Base-by-base conservation (phyloP, 2,329 filamentous ascomycete genomes). In the Amauroascus niger region DNA sequence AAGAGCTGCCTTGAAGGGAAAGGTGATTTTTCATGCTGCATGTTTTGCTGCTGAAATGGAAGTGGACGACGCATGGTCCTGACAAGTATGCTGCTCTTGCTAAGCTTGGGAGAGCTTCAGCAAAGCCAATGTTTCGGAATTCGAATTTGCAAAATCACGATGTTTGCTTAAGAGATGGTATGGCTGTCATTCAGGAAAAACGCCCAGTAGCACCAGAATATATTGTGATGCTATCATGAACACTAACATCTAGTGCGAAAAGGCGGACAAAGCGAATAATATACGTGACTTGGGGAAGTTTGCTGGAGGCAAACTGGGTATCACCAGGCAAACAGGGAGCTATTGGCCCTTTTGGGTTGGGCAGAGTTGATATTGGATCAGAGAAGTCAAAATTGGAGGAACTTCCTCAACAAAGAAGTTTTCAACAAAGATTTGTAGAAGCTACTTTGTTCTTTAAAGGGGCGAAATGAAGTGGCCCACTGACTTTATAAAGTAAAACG, bases 1-100 rank as follows among this genome's bases (percentile, higher is more conserved):
- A 76, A 77, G 61, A 84, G 73, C 63, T 83, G 81, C 60, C 71
- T 74, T 37, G 73, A 71, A 37, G 81, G 81, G 67, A 84, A 84
- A 44, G 71, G 64, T 54, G 71, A 66, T 58, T 69, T 62, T 59
- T 67, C 65, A 59, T 67, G 63, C 13, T 24, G 41, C 18, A 20
- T 18, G 20, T 49, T 35, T 11, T 43, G 52, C 41, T 43, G 37
- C 37, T 37, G 49, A 16, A 52, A 30, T 9, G 43, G 18, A 32
- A 49, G 37, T 11, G 43, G 22, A 7, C 46, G 44, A 37, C 53
- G 49, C 20, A 52, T 52, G 26, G 9, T 32, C 44, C 8, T 46
- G 7, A 18, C 6, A 30, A 32, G 1, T 26, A 45, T 45, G 24
- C 16, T n/a, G n/a, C 26, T 18, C 16, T 30, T 9, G 13, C 20